Evolutionary conservation across 2,329 filamentous ascomycete genomes (phyloP).

Genomic region (Colletotrichum abscissum): DNA sequence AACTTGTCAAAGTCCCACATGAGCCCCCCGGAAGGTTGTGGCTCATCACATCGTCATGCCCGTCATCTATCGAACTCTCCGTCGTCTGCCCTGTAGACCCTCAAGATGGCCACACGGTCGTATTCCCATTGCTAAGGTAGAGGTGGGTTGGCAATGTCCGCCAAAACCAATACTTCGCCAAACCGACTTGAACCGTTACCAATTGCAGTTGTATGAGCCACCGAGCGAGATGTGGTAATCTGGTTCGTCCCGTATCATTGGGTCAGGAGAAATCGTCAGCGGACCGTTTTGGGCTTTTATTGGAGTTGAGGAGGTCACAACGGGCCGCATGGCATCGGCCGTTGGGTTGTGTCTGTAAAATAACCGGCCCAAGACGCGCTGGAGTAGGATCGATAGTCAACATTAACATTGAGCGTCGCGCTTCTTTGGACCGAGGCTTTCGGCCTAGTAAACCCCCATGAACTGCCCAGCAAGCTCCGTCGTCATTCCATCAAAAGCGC

Average conservation of each 20-base stretch:
- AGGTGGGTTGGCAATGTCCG: slow-evolving; percentile 15
- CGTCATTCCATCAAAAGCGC: neutral
- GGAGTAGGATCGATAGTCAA: neutral
- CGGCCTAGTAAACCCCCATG: neutral
- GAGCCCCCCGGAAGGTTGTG: neutral
- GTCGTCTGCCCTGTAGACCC: neutral
- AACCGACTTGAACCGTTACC: slow-evolving; percentile 23
- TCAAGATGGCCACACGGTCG: slow-evolving; percentile 3
- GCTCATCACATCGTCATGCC: slow-evolving; percentile 18
- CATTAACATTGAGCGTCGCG: neutral
- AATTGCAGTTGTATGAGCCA: slow-evolving; percentile 3
- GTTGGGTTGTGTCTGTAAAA: neutral
- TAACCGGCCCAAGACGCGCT: neutral
- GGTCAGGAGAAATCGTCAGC: slow-evolving; percentile 16
- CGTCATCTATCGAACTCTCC: slow-evolving; percentile 10
- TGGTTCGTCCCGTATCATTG: slow-evolving; percentile 24
- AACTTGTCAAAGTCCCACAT: slow-evolving; percentile 3
- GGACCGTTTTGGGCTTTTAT: slow-evolving; percentile 18
- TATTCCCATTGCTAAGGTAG: neutral
- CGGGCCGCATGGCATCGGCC: neutral
- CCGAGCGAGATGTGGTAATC: slow-evolving; percentile 3
- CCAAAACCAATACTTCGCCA: slow-evolving; percentile 25
- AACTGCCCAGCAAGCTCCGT: neutral
- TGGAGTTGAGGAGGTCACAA: slow-evolving; percentile 3
- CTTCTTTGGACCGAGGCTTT: neutral